Conservation (phyloP, 805 yeast species). For the Kuraishia capsulata region DNA sequence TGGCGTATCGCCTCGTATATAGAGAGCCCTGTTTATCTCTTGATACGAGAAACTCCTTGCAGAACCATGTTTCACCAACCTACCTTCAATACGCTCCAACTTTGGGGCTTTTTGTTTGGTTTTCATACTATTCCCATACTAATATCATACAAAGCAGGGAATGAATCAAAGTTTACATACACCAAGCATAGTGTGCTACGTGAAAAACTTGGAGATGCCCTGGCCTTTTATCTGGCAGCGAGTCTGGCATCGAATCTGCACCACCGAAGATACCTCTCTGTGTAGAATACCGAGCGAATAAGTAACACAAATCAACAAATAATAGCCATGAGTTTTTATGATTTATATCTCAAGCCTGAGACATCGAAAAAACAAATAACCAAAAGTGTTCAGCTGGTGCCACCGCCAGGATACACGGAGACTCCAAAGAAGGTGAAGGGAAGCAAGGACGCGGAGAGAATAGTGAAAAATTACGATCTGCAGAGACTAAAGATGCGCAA, state of each 20-base stretch:
- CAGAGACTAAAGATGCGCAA: conserved; percentile 42
- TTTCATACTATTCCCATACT: too few relatives aligned
- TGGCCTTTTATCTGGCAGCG: too few relatives aligned
- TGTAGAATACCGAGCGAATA: too few relatives aligned
- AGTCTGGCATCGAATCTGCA: too few relatives aligned
- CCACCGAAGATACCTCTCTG: too few relatives aligned
- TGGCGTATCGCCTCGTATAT: conserved; percentile 61
- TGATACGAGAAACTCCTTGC: conserved; percentile 32
- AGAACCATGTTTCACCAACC: conserved; percentile 45
- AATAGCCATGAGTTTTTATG: background rate
- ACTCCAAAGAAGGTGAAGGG: background rate
- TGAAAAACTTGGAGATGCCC: too few relatives aligned
- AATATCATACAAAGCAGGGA: too few relatives aligned
- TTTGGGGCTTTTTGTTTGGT: conserved; percentile 1
- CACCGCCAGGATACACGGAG: conserved; percentile 2
- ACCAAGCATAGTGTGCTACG: too few relatives aligned
- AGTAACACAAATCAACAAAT: too few relatives aligned
- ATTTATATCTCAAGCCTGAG: background rate
- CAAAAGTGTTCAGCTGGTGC: background rate
- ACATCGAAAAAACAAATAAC: background rate
- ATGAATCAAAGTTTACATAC: too few relatives aligned
- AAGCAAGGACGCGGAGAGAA: conserved; percentile 1
- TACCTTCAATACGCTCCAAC: conserved; percentile 18
- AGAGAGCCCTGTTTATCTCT: conserved; percentile 38
- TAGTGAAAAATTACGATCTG: conserved; percentile 11